Conservation (phyloP, 2,329 filamentous ascomycete genomes). For the Clonostachys byssicola region DNA sequence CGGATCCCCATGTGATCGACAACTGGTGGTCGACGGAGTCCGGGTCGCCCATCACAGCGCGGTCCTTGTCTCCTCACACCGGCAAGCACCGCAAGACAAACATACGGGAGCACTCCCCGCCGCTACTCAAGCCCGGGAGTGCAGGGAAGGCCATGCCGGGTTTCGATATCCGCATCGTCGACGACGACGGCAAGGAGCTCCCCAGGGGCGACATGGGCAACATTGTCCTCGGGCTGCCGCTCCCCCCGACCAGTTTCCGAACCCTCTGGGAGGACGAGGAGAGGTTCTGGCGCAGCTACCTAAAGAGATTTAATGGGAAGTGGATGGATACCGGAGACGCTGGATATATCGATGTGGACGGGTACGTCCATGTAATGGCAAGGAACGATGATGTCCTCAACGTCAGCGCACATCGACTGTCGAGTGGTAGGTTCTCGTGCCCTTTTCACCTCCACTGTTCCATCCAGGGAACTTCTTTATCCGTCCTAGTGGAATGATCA, state of each 20-base stretch:
- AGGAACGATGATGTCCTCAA: slow-evolving; percentile 85
- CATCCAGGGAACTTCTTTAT: neutral
- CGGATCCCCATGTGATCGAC: slow-evolving; percentile 51
- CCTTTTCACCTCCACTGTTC: neutral
- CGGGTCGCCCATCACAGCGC: slow-evolving; percentile 54
- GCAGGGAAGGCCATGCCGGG: slow-evolving; percentile 90
- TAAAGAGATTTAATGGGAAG: slow-evolving; percentile 74
- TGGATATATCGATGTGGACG: slow-evolving; percentile 76
- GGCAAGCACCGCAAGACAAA: slow-evolving; percentile 47
- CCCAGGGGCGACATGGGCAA: slow-evolving; percentile 79
- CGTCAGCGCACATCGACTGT: slow-evolving; percentile 88
- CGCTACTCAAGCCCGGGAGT: slow-evolving; percentile 73
- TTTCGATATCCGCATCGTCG: slow-evolving; percentile 80
- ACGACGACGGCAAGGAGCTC: slow-evolving; percentile 73
- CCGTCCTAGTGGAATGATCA: neutral
- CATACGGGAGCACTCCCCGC: slow-evolving; percentile 31
- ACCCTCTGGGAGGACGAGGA: slow-evolving; percentile 84
- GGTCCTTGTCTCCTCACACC: slow-evolving; percentile 51
- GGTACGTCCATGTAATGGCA: slow-evolving; percentile 62
- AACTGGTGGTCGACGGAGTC: slow-evolving; percentile 61
- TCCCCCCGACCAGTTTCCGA: slow-evolving; percentile 82
- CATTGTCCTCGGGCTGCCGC: slow-evolving; percentile 77
- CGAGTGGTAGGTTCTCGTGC: slow-evolving; percentile 58
- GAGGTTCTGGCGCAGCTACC: slow-evolving; percentile 79
- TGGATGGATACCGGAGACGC: slow-evolving; percentile 93